Evolutionary conservation across 345 rosid genomes (phyloP).

Genomic region (Tarenaya hassleriana): DNA sequence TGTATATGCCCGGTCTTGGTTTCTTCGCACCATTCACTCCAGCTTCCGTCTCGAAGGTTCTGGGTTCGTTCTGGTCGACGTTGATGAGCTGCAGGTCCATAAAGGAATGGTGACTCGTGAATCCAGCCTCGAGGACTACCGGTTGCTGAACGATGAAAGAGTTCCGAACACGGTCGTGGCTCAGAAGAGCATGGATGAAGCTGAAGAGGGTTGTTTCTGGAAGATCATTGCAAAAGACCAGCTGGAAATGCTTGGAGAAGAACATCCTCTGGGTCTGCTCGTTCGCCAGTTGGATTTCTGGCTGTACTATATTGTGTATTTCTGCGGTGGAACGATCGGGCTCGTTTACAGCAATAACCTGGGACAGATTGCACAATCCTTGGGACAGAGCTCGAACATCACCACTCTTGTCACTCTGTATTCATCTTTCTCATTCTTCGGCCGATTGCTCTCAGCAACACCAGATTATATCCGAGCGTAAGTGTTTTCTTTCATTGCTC

Average conservation of each 20-base stretch:
- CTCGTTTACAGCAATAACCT: slow-evolving; percentile 90
- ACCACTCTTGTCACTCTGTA: slow-evolving; percentile 70
- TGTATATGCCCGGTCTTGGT: slow-evolving; percentile 74
- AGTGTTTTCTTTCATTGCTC: slow-evolving; percentile 22
- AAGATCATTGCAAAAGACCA: slow-evolving; percentile 45
- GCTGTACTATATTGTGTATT: slow-evolving; percentile 77
- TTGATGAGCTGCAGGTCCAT: slow-evolving; percentile 76
- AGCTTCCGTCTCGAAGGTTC: slow-evolving; percentile 55
- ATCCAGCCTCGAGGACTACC: slow-evolving; percentile 32
- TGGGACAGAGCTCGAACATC: slow-evolving; percentile 53
- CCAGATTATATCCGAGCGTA: slow-evolving; percentile 86
- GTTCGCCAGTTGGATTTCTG: slow-evolving; percentile 73
- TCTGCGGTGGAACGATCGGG: slow-evolving; percentile 93
- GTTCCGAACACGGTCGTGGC: slow-evolving; percentile 3
- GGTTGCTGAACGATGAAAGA: slow-evolving; percentile 26
- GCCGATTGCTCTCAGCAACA: slow-evolving; percentile 82
- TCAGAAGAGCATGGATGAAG: slow-evolving; percentile 28
- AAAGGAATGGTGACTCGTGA: slow-evolving; percentile 50
- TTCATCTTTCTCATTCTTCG: slow-evolving; percentile 90
- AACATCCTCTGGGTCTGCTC: slow-evolving; percentile 51
- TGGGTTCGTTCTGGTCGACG: slow-evolving; percentile 69
- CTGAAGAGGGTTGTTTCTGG: slow-evolving; percentile 33
- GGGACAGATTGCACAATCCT: slow-evolving; percentile 87
- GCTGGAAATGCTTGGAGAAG: slow-evolving; percentile 68
- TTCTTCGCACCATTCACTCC: slow-evolving; percentile 48